A percentile compares a stretch with the other conserved stretches of the same genome.
These are phyloP conservation scores for Grosmannia huntii DNA, from an alignment of 2,329 filamentous ascomycete species.

Conservation along the genomic window DNA sequence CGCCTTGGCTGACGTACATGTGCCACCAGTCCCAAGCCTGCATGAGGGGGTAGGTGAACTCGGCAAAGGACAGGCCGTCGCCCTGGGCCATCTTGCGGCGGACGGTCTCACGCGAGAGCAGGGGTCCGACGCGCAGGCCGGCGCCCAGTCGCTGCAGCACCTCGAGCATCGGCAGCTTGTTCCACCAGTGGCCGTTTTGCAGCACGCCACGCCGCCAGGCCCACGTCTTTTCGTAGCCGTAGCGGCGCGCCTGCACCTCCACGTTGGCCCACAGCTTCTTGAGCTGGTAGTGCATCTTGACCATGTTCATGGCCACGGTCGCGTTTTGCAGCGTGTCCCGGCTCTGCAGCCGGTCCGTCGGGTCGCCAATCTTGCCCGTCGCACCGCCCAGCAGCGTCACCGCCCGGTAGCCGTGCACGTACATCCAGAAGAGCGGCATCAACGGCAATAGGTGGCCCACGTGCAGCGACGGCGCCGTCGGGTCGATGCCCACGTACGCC, in stretches of 20 bases:
- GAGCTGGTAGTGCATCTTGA: constrained; percentile 56
- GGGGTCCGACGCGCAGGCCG: constrained; percentile 65
- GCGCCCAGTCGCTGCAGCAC: constrained; percentile 63
- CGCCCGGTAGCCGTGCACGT: constrained; percentile 58
- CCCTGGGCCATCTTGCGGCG: constrained; percentile 63
- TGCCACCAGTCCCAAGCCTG: constrained; percentile 97
- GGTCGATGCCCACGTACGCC: constrained; percentile 71
- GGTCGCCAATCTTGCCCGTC: constrained; percentile 69
- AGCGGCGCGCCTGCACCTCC: constrained; percentile 48
- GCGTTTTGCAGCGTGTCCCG: constrained; percentile 40
- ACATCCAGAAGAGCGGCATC: constrained; percentile 78
- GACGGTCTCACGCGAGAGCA: constrained; percentile 78
- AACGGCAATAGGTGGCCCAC: constrained; percentile 69
- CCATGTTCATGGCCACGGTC: constrained; percentile 49
- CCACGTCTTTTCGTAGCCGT: constrained; percentile 51
- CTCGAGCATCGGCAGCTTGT: constrained; percentile 57
- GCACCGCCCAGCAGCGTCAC: constrained; percentile 59
- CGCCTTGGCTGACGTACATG: constrained; percentile 52
- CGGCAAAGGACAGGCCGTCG: constrained; percentile 86
- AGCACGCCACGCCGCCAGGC: constrained; percentile 54
- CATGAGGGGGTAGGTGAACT: constrained; percentile 85
- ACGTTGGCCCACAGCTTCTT: constrained; percentile 65
- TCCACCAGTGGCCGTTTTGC: constrained; percentile 81
- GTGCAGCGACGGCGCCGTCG: constrained; percentile 67
- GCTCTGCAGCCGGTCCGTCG: constrained; percentile 53